A percentile compares a stretch with the other conserved stretches of the same genome.
Evolutionary conservation across 164 flowering plant genomes (phyloP).

Genomic region (Nymphaea thermarum): DNA sequence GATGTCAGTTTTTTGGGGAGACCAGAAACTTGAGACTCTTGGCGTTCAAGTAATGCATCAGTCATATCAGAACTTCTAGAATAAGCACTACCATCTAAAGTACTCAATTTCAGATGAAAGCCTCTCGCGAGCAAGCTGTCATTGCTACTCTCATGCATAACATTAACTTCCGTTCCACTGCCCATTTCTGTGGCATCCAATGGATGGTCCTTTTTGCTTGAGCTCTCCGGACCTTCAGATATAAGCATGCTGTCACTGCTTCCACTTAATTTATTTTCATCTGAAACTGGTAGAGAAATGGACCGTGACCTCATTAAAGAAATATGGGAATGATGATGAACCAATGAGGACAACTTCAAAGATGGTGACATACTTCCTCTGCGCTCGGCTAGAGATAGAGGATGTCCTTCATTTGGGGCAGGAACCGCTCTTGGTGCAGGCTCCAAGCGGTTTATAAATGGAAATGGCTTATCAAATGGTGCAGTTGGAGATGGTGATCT

Average conservation of each 20-base stretch:
- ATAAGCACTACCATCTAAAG: background rate
- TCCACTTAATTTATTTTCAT: constrained; percentile 15
- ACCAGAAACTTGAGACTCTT: constrained; percentile 4
- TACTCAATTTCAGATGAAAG: constrained; percentile 1
- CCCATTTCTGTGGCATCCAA: background rate
- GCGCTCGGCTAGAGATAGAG: constrained; percentile 62
- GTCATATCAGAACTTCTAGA: background rate
- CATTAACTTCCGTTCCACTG: background rate
- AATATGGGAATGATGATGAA: constrained; percentile 23
- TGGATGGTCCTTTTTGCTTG: background rate
- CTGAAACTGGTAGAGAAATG: constrained; percentile 27
- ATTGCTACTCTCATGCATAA: background rate
- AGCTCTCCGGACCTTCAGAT: background rate
- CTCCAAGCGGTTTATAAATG: constrained; percentile 13
- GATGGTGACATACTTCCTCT: constrained; percentile 54
- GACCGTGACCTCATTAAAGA: constrained; percentile 32
- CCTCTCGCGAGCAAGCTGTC: constrained; percentile 9
- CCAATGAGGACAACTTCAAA: constrained; percentile 28
- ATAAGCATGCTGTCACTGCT: background rate
- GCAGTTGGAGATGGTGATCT: constrained; percentile 46
- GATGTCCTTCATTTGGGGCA: constrained; percentile 24
- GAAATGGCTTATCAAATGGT: constrained; percentile 23
- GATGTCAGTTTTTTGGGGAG: constrained; percentile 2
- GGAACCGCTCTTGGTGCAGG: constrained; percentile 10
- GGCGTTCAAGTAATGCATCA: background rate